Evolutionary conservation across 345 rosid species (phyloP).

Genomic region (Aquilaria malaccensis): DNA sequence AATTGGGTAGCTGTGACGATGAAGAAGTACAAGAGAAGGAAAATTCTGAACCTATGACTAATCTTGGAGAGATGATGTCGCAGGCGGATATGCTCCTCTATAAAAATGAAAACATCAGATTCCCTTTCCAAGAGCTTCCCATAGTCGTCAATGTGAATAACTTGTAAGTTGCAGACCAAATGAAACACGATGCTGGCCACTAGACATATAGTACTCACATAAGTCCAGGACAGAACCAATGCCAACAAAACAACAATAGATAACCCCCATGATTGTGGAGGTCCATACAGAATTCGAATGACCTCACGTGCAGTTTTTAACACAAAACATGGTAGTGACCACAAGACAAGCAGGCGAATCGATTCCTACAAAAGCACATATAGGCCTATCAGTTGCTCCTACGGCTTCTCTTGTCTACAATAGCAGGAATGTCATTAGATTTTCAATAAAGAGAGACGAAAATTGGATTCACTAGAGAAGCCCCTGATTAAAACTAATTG

Average conservation of each 20-base stretch:
- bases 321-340: conserved; percentile 70
- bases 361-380: conserved; percentile 41
- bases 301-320: conserved; percentile 63
- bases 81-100: conserved; percentile 70
- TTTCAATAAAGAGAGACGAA: too few relatives aligned
- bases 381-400: too few relatives aligned
- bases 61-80: conserved; percentile 80
- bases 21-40: conserved; percentile 66
- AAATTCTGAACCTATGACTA: conserved; percentile 93
- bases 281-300: conserved; percentile 39
- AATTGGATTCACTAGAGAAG: background rate
- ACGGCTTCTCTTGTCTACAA: too few relatives aligned
- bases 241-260: conserved; percentile 46
- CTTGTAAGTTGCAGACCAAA: conserved; percentile 87
- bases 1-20: conserved; percentile 73
- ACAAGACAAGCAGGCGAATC: conserved; percentile 45
- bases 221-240: conserved; percentile 71
- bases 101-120: conserved; percentile 49
- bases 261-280: conserved; percentile 58
- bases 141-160: conserved; percentile 79
- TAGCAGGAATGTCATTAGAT: too few relatives aligned
- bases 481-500: background rate
- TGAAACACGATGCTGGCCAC: conserved; percentile 77
- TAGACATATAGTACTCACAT: conserved; percentile 54
- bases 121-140: conserved; percentile 64